Evolutionary conservation across 2,329 filamentous ascomycete species (phyloP), one percentile per base, ranked within the genome.

Genomic region (Penicillium sp.): DNA sequence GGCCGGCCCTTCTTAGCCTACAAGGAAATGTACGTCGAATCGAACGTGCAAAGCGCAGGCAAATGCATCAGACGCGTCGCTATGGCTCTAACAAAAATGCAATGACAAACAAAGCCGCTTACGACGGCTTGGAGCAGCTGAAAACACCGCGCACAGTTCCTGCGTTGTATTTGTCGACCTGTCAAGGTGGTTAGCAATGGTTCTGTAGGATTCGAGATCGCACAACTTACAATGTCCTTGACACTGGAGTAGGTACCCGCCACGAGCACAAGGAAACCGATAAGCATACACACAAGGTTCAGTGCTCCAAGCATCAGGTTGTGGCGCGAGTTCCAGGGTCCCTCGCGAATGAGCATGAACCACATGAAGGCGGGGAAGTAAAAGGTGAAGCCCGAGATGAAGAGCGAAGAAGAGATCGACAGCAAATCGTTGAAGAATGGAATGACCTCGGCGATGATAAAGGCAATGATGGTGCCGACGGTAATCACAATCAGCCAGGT

Each of bases 371-470:
- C 85, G 1, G 83, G 78, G 38, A 88, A 70, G 52, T 85, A 96
- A 81, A 95, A 96, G 73, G 94, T 94, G 82, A 96, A 96, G 56
- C 92, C 92, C 69, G 89, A 92, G 76, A 95, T 90, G 71, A 95
- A 94, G 1, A 95, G 84, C 3, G 91, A 91, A 7, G 76, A 78
- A 55, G 75, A 76, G 62, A 79, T 72, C 8, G 73, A 75, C 6
- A 83, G 74, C 66, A 83, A 80, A 61, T 91, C 91, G 9, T 86
- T 88, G 80, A 96, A 96, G 83, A 95, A 94, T 0, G 92, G 92
- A 70, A 94, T 94, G 49, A 93, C 88, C 74, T 94, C 90, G 5
- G 91, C 90, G 67, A 93, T 93, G 74, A 96, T 86, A 74, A 94
- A 95, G 3, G 91, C 91, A n/a, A 90, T 69, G 19, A 93, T 78